These are phyloP conservation scores for Heracleum sosnowskyi DNA, from an alignment of 129 eudicot genomes.

Conservation along the genomic window DNA sequence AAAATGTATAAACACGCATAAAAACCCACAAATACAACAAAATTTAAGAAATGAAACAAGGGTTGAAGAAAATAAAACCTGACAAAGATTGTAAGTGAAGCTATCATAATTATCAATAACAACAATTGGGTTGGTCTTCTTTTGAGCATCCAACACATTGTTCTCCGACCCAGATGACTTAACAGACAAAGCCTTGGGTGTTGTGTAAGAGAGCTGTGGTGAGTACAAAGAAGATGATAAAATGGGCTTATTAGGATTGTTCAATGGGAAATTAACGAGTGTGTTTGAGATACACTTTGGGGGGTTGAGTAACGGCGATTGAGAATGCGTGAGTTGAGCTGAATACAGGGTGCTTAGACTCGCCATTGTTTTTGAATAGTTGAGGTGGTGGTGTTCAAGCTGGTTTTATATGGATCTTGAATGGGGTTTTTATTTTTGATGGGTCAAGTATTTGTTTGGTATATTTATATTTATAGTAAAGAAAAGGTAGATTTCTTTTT, in stretches of 20 bases:
- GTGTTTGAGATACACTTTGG: background rate
- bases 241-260: background rate
- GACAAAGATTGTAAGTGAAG: slow-evolving; percentile 98
- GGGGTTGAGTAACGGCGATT: background rate
- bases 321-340: background rate
- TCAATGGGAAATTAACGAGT: background rate
- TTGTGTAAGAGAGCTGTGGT: background rate
- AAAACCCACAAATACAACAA: background rate
- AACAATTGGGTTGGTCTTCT: slow-evolving; percentile 40
- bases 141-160: slow-evolving; percentile 11
- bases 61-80: slow-evolving; percentile 30
- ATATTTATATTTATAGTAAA: too few species aligned
- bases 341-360: background rate
- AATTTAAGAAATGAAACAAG: background rate
- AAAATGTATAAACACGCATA: background rate
- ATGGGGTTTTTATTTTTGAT: background rate
- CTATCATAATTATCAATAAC: slow-evolving; percentile 98
- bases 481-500: too few species aligned
- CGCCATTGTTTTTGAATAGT: slow-evolving; percentile 6
- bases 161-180: slow-evolving; percentile 9
- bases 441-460: background rate
- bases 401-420: background rate
- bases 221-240: background rate
- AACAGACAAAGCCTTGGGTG: slow-evolving; percentile 15
- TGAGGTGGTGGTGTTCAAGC: background rate